Percentiles rank a stretch among this genome's conserved stretches.
phyloP scores from a whole-genome alignment of 768 basidiomycete genomes.

The Rossbeevera mucosa region DNA sequence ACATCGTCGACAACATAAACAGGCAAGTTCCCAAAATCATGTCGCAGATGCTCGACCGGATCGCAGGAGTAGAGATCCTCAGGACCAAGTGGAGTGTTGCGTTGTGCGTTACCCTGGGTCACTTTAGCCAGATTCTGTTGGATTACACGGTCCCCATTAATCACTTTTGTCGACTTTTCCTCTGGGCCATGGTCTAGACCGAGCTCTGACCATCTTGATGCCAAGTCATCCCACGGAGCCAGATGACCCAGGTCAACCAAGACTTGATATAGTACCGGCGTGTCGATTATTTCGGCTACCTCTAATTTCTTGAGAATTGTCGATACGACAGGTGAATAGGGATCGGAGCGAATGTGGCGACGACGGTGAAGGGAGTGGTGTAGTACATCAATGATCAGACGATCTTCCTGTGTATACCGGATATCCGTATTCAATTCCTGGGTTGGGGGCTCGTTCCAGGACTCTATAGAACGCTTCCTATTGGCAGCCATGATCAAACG shows the following conservation, averaged over 20 bases:
- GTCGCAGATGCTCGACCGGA: slow-evolving; percentile 63
- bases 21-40: slow-evolving; percentile 77
- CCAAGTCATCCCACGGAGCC: slow-evolving; percentile 76
- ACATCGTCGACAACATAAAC: slow-evolving; percentile 87
- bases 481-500: slow-evolving; percentile 36
- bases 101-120: slow-evolving; percentile 2
- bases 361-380: slow-evolving; percentile 45
- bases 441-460: slow-evolving; percentile 31
- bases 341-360: slow-evolving; percentile 55
- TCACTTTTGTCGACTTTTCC: slow-evolving; percentile 29
- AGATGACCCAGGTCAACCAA: slow-evolving; percentile 70
- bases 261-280: slow-evolving; percentile 37
- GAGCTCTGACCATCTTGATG: slow-evolving; percentile 37
- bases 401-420: slow-evolving; percentile 51
- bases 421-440: slow-evolving; percentile 22
- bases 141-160: slow-evolving; percentile 30
- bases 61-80: slow-evolving; percentile 65
- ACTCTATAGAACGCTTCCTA: slow-evolving; percentile 25
- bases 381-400: slow-evolving; percentile 55
- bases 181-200: slow-evolving; percentile 20
- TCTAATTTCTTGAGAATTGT: slow-evolving; percentile 57
- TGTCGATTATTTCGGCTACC: slow-evolving; percentile 29
- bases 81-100: slow-evolving; percentile 43
- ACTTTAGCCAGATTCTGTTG: slow-evolving; percentile 14
- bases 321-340: slow-evolving; percentile 49